Base-by-base conservation (phyloP, 78 protist species). In the Speleostelium caveatum region DNA sequence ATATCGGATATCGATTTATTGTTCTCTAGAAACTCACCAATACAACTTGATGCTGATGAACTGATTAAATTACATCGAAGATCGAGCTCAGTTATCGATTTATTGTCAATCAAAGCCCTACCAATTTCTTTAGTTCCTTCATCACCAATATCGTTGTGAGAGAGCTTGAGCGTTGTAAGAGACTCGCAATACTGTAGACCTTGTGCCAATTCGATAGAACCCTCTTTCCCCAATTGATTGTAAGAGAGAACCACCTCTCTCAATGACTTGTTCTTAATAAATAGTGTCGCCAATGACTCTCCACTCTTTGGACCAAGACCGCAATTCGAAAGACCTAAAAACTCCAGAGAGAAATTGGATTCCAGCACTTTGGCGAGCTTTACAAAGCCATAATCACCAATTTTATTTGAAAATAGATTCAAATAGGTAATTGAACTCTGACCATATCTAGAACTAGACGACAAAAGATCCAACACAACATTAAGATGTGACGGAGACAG, bases 91-190 rank as follows among this genome's bases (percentile, higher is more conserved):
- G 35, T 36, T 1, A 78, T 42, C 0, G 87, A 30, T 24, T 78
- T 53, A 32, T 78, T 78, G 19, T 35, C 39, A 0, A 55, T 21
- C 0, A 78, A 45, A 2, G 76, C 51, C 17, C n/a, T 3, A 0
- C 63, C 87, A 36, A 78, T 78, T 39, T 78, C 87, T 39, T 66
- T 63, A 12, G 87, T 67, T 0, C 87, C 87, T 2, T 53, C 53
- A 17, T 78, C 87, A 3, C 76, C 74, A 32, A 78, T 62, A n/a
- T 78, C 87, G 33, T 63, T 66, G 22, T 78, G 45, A 0, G 75
- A 42, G 21, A 78, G 22, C 1, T 71, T 60, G 12, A 78, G 39
- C 28, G 39, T 60, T 6, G 4, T 12, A 16, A 78, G 39, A 0
- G 62, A 39, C 0, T 19, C 14, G 4, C 56, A 45, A 17, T 53